A percentile compares a stretch with the other conserved stretches of the same genome.
These are phyloP conservation scores for Pelargonium cotyledonis DNA, from an alignment of 441 rosid genomes.

Conservation along the genomic window DNA sequence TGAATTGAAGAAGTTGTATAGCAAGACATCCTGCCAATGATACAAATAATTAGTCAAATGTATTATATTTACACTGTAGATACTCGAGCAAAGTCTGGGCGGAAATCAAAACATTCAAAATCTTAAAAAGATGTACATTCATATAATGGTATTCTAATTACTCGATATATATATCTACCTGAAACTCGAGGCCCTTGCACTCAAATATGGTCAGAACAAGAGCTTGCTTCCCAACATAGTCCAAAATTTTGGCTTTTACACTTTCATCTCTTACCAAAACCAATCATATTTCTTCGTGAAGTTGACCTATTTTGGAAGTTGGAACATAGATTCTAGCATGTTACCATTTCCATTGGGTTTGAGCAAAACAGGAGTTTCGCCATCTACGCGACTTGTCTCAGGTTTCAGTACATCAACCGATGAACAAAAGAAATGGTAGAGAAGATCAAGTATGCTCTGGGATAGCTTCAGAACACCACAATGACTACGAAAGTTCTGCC, in stretches of 20 bases:
- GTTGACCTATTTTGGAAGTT: not conserved
- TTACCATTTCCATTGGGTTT: not conserved
- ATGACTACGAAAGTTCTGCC: constrained; percentile 18
- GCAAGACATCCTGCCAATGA: constrained; percentile 17
- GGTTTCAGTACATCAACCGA: constrained; percentile 12
- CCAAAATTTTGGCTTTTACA: constrained; percentile 10
- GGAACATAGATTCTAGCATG: constrained; percentile 9
- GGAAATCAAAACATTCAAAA: too few relatives aligned
- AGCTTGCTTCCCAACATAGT: constrained; percentile 15
- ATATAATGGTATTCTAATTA: too few relatives aligned
- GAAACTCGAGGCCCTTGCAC: constrained; percentile 25
- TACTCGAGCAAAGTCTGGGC: too few relatives aligned
- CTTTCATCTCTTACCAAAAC: constrained; percentile 17
- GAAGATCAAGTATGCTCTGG: constrained; percentile 14
- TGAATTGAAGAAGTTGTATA: constrained; percentile 19
- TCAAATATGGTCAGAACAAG: constrained; percentile 17
- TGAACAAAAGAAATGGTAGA: constrained; percentile 17
- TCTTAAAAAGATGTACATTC: too few relatives aligned
- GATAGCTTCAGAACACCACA: constrained; percentile 15
- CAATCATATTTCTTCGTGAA: not conserved
- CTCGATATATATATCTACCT: too few relatives aligned
- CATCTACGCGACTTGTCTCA: constrained; percentile 13
- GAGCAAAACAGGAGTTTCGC: constrained; percentile 14
- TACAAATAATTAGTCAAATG: too few relatives aligned
- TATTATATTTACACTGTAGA: too few relatives aligned